These are phyloP conservation scores for Cystobasidium slooffiae DNA, from an alignment of 1,284 basidiomycete species.

Conservation along the genomic window DNA sequence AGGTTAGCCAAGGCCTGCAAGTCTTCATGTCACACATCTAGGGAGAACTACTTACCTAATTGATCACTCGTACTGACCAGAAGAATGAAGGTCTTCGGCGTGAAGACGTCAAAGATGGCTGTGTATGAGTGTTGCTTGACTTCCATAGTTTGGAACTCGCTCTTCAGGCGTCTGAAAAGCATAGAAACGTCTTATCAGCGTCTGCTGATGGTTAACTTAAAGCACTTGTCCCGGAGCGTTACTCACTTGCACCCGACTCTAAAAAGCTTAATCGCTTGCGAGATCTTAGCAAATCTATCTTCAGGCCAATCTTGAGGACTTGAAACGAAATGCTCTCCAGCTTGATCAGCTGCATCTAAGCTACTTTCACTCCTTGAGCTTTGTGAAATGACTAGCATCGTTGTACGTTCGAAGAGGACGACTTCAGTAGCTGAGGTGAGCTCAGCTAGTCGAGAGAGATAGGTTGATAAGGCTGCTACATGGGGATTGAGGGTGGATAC, in stretches of 20 bases:
- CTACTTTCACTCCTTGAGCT: conserved; percentile 3
- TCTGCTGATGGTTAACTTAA: not conserved
- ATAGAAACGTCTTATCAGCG: not conserved
- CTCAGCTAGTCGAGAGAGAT: conserved; percentile 80
- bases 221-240: not conserved
- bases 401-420: conserved; percentile 93
- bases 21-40: too few species aligned
- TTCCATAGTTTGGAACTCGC: conserved; percentile 45
- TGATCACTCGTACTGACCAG: conserved; percentile 67
- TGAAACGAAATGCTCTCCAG: conserved; percentile 29
- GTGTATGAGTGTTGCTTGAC: conserved; percentile 63
- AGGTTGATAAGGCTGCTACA: conserved; percentile 79
- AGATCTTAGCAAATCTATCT: conserved; percentile 46
- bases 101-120: conserved; percentile 92
- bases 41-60: conserved; percentile 14
- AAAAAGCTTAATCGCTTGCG: conserved; percentile 45
- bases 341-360: conserved; percentile 18
- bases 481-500: conserved; percentile 97
- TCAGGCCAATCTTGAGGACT: conserved; percentile 38
- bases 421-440: conserved; percentile 89
- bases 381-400: conserved; percentile 89
- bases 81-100: conserved; percentile 90
- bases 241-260: conserved; percentile 43
- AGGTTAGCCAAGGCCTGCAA: not conserved
- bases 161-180: conserved; percentile 27